Percentiles rank a stretch among this genome's conserved stretches.
Evolutionary conservation across 2,329 filamentous ascomycete species (phyloP).

Genomic region (Trichophyton schoenleinii): DNA sequence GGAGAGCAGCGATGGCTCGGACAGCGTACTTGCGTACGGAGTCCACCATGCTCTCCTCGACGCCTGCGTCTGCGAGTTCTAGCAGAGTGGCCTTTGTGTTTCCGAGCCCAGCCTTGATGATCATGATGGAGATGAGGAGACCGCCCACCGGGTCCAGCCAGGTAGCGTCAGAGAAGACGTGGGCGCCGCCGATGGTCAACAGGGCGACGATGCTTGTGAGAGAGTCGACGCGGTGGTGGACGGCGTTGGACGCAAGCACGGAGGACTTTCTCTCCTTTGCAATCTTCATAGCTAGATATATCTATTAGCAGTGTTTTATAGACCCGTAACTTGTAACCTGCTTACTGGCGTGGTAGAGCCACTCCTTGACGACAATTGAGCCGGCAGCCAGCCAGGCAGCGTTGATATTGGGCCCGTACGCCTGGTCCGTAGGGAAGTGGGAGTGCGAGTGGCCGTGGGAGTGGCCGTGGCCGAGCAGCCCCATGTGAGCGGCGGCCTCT

Average conservation of each 20-base stretch:
- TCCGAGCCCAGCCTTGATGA: constrained; percentile 75
- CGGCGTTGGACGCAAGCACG: constrained; percentile 86
- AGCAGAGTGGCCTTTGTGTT: constrained; percentile 74
- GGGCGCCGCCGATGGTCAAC: constrained; percentile 76
- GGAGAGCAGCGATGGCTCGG: constrained; percentile 45
- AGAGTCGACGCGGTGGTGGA: constrained; percentile 93
- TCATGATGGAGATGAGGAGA: constrained; percentile 82
- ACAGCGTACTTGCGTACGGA: constrained; percentile 55
- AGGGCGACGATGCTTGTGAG: constrained; percentile 89
- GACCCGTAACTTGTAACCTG: constrained; percentile 16
- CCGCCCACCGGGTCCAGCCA: constrained; percentile 95
- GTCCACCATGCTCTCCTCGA: constrained; percentile 70
- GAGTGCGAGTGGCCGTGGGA: constrained; percentile 49
- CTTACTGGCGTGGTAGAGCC: constrained; percentile 91
- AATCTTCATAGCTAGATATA: constrained; percentile 69
- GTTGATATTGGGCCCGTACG: constrained; percentile 68
- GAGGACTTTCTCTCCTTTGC: constrained; percentile 89
- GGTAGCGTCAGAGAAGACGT: constrained; percentile 68
- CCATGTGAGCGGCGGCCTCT: constrained; percentile 32
- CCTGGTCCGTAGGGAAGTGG: constrained; percentile 45
- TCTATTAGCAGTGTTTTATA: neutral
- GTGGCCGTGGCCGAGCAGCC: constrained; percentile 43
- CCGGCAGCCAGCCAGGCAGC: constrained; percentile 88
- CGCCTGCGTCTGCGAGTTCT: constrained; percentile 80
- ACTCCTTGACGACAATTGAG: constrained; percentile 88